Percentiles rank a stretch among this genome's conserved stretches.
Conservation (phyloP, 192 early-diverging fungal species). For the Chytriomyces sp. region DNA sequence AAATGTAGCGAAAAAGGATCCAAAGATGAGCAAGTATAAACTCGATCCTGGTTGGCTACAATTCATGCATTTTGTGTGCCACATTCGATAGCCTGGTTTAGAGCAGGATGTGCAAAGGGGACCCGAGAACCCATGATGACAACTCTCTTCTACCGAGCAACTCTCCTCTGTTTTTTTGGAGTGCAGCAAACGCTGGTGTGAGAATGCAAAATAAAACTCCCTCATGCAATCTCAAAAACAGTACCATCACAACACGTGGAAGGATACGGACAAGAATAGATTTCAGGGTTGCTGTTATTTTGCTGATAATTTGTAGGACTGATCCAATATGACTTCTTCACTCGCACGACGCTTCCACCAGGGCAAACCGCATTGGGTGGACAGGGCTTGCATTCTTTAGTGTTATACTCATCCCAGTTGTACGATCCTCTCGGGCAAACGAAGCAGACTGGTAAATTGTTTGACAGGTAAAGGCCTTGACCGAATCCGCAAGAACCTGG, state of each 20-base stretch:
- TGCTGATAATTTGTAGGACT: background rate
- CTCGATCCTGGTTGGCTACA: background rate
- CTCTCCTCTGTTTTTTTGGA: conserved; percentile 30
- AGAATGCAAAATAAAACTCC: background rate
- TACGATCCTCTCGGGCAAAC: conserved; percentile 19
- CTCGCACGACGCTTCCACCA: conserved; percentile 19
- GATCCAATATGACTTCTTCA: conserved; percentile 5
- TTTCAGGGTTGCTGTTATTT: conserved; percentile 22
- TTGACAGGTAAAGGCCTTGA: conserved; percentile 29
- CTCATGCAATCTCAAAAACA: background rate
- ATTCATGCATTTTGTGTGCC: conserved; percentile 28
- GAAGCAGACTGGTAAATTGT: conserved; percentile 13
- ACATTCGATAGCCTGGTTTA: conserved; percentile 1
- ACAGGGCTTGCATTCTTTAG: background rate
- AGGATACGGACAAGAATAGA: conserved; percentile 35
- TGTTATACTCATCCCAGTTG: conserved; percentile 9
- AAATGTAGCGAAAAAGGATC: conserved; percentile 7
- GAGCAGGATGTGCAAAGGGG: conserved; percentile 31
- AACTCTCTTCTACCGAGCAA: conserved; percentile 12
- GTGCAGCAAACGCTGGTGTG: conserved; percentile 30
- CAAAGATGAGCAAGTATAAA: background rate
- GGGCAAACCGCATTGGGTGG: conserved; percentile 7
- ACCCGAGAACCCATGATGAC: conserved; percentile 15
- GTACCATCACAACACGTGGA: conserved; percentile 24
- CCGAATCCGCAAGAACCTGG: background rate